Conservation (phyloP, 2,329 filamentous ascomycete species). For the Epichloe gansuensis region DNA sequence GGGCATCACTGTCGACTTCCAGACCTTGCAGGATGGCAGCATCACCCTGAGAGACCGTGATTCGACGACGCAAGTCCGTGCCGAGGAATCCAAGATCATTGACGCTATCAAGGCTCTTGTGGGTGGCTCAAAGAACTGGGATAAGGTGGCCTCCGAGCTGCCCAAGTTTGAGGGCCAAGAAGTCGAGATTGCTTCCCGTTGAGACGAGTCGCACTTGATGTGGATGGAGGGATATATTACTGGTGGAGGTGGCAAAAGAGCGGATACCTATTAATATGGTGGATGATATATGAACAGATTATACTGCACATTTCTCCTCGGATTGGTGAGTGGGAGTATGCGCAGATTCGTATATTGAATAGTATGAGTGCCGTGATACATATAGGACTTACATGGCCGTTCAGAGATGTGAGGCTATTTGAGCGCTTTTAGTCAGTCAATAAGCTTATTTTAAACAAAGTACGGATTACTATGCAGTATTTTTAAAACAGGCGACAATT, state of each 20-base stretch:
- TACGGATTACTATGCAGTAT: too few species aligned
- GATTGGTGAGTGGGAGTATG: too few species aligned
- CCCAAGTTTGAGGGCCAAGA: slow-evolving; percentile 77
- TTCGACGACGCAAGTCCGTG: slow-evolving; percentile 80
- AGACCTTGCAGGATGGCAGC: slow-evolving; percentile 76
- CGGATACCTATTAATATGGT: too few species aligned
- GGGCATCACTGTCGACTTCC: slow-evolving; percentile 90
- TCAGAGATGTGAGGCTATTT: background rate
- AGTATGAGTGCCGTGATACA: background rate
- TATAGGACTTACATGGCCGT: background rate
- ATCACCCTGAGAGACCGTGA: slow-evolving; percentile 86
- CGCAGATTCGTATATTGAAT: background rate
- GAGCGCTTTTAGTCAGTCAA: too few species aligned
- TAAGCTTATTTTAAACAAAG: too few species aligned
- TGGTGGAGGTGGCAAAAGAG: too few species aligned
- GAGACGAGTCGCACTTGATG: slow-evolving; percentile 6
- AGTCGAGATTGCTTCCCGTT: slow-evolving; percentile 29
- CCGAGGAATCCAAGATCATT: slow-evolving; percentile 66
- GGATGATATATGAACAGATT: too few species aligned
- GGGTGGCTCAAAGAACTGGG: slow-evolving; percentile 41
- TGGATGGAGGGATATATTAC: background rate
- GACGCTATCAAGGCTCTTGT: slow-evolving; percentile 51
- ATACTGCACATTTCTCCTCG: too few species aligned
- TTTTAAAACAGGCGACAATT: too few species aligned
- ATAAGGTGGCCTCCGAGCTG: slow-evolving; percentile 61